Evolutionary conservation across 2,329 filamentous ascomycete species (phyloP).

Genomic region (Colletotrichum sp.): DNA sequence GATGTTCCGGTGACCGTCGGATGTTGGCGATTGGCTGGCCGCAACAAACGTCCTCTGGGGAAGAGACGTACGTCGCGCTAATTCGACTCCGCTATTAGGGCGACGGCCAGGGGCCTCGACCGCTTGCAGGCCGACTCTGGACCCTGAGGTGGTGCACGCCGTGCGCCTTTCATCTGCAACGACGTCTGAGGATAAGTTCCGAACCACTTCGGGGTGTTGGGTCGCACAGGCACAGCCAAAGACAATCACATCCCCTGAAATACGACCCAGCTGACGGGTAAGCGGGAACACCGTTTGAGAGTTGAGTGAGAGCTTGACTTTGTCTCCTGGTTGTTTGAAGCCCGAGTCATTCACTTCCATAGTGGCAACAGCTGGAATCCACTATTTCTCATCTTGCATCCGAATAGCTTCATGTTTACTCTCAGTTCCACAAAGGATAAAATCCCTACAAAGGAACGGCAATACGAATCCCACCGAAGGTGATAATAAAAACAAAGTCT

Average conservation of each 20-base stretch:
- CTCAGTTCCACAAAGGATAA: neutral
- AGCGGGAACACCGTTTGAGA: neutral
- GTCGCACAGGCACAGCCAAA: neutral
- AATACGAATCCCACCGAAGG: neutral
- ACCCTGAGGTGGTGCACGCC: neutral
- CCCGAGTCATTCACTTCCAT: neutral
- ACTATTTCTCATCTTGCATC: neutral
- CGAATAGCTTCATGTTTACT: neutral
- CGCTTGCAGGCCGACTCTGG: neutral
- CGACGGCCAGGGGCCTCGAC: neutral
- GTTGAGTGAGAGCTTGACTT: neutral
- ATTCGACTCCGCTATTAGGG: constrained; percentile 10
- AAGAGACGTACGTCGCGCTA: neutral
- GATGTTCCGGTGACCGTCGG: constrained; percentile 1
- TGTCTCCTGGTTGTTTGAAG: neutral
- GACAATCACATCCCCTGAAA: neutral
- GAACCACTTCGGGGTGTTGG: constrained; percentile 6
- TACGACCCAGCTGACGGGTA: neutral
- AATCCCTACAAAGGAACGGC: neutral
- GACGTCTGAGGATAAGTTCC: neutral
- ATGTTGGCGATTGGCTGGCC: constrained; percentile 13
- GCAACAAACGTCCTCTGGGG: neutral
- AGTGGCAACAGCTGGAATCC: neutral
- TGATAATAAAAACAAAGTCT: neutral
- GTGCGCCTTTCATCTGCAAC: neutral